Conservation (phyloP, 257 asterid genomes). For the Fraxinus quadrangulata region DNA sequence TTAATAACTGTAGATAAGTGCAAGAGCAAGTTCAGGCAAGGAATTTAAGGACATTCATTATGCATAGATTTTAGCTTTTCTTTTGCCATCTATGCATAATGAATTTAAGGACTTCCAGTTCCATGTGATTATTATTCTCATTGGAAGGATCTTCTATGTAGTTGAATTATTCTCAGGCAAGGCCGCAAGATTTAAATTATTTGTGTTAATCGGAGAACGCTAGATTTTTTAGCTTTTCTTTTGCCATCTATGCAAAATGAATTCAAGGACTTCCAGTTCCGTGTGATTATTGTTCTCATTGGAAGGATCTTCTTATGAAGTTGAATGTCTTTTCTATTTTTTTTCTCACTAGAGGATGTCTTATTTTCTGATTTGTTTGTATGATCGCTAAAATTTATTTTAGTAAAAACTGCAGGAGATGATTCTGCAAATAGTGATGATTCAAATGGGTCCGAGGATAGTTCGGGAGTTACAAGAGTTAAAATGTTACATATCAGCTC, state of each 20-base stretch:
- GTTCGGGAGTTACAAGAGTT: slow-evolving; percentile 53
- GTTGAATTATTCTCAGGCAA: neutral
- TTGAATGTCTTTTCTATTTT: neutral
- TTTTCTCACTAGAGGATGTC: neutral
- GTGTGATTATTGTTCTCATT: neutral
- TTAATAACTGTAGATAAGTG: neutral
- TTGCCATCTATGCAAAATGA: neutral
- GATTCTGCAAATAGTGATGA: slow-evolving; percentile 73
- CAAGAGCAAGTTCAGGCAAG: neutral
- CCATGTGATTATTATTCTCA: neutral
- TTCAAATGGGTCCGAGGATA: slow-evolving; percentile 64
- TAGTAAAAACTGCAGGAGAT: slow-evolving; percentile 44
- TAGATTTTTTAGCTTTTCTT: neutral
- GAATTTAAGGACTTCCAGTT: neutral
- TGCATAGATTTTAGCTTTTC: neutral
- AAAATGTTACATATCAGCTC: slow-evolving; percentile 83
- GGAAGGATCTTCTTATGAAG: neutral
- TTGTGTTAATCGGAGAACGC: neutral
- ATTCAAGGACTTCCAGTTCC: neutral
- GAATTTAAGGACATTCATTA: no score
- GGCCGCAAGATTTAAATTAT: neutral
- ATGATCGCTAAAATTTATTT: neutral
- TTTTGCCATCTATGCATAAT: neutral
- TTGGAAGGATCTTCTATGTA: neutral
- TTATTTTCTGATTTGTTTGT: slow-evolving; percentile 10